Conservation (phyloP, 192 early-diverging fungal species). For the Entomortierella parvispora region DNA sequence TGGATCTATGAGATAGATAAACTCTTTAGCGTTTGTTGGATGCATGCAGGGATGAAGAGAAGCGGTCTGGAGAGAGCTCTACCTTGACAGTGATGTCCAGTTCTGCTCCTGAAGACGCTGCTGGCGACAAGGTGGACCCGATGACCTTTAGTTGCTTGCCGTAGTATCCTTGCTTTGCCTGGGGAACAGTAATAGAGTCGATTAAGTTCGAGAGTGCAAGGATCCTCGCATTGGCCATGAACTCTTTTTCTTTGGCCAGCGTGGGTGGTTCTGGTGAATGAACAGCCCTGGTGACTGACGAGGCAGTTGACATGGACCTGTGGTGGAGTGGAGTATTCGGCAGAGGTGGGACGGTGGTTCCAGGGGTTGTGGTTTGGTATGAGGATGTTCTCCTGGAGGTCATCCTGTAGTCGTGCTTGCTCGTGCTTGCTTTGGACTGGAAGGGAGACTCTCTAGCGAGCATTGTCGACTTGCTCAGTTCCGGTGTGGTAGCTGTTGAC, state of each 20-base stretch:
- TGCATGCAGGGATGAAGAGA: too few relatives aligned
- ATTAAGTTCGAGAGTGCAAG: slow-evolving; percentile 45
- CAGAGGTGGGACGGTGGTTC: too few relatives aligned
- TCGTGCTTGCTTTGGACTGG: too few relatives aligned
- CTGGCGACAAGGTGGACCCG: slow-evolving; percentile 13
- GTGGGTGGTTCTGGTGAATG: slow-evolving; percentile 16
- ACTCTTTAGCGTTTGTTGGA: background rate
- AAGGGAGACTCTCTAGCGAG: too few relatives aligned
- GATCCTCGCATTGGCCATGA: slow-evolving; percentile 48
- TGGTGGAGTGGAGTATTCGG: background rate
- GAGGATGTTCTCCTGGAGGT: too few relatives aligned
- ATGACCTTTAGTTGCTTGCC: slow-evolving; percentile 50
- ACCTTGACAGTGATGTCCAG: slow-evolving; percentile 44
- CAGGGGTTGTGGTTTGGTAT: too few relatives aligned
- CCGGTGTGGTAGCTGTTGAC: too few relatives aligned
- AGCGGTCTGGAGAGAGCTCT: too few relatives aligned
- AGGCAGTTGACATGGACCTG: slow-evolving; percentile 23
- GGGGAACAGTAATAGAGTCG: slow-evolving; percentile 29
- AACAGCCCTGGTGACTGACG: background rate
- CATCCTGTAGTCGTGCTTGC: too few relatives aligned
- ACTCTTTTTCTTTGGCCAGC: slow-evolving; percentile 45
- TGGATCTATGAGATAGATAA: slow-evolving; percentile 23
- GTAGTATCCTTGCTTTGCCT: slow-evolving; percentile 44
- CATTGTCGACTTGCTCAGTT: too few relatives aligned
- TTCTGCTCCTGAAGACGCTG: slow-evolving; percentile 24